Evolutionary conservation across 202 grass and related monocot genomes (phyloP).

Genomic region (Dendrocalamus latiflorus): DNA sequence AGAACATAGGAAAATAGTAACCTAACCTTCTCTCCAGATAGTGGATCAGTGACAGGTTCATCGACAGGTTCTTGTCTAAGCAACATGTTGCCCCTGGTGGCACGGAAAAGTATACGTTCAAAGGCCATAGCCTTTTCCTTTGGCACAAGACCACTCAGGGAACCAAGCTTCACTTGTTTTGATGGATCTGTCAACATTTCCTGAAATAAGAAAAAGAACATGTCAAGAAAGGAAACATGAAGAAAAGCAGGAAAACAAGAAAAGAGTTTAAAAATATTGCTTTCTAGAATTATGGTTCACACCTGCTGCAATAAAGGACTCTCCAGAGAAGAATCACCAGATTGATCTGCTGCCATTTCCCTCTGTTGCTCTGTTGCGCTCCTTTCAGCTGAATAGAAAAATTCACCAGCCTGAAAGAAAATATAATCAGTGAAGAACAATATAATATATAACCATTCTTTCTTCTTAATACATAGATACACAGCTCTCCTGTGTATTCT

Average conservation of each 20-base stretch:
- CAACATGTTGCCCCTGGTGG: conserved; percentile 70
- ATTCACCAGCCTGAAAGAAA: conserved; percentile 49
- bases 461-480: too few relatives aligned
- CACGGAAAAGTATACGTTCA: conserved; percentile 78
- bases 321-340: conserved; percentile 57
- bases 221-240: neutral
- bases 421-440: neutral
- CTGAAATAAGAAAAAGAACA: conserved; percentile 28
- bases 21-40: conserved; percentile 73
- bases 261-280: neutral
- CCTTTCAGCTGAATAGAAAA: conserved; percentile 59
- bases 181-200: conserved; percentile 65
- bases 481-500: too few relatives aligned
- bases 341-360: conserved; percentile 45
- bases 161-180: conserved; percentile 65
- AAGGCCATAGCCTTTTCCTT: conserved; percentile 75
- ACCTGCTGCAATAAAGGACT: conserved; percentile 69
- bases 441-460: neutral
- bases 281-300: neutral
- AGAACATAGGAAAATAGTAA: conserved; percentile 15
- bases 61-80: conserved; percentile 71
- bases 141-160: conserved; percentile 63
- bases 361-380: conserved; percentile 52
- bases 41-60: conserved; percentile 50
- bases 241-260: neutral